A percentile compares a stretch with the other conserved stretches of the same genome.
phyloP scores from a whole-genome alignment of 257 asterid genomes.

The Capsicum chinense region DNA sequence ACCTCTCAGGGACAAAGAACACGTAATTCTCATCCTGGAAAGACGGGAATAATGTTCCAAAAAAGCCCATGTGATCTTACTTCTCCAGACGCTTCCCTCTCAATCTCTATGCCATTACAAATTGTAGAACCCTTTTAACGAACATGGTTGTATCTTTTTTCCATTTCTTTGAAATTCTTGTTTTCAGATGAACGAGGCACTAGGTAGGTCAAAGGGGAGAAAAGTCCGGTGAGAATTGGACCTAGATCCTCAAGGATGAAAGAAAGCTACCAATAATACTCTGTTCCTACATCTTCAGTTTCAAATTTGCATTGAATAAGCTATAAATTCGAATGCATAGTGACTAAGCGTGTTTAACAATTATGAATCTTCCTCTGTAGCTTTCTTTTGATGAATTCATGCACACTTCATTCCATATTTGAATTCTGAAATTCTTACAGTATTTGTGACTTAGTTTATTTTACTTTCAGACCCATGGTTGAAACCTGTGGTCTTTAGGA shows the following conservation, averaged over 20 bases:
- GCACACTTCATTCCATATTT: too few species aligned
- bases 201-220: constrained; percentile 19
- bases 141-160: neutral
- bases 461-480: too few species aligned
- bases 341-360: too few species aligned
- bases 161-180: neutral
- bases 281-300: neutral
- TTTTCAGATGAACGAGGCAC: neutral
- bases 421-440: too few species aligned
- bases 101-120: constrained; percentile 7
- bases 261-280: neutral
- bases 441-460: too few species aligned
- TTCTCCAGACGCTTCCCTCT: constrained; percentile 2
- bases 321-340: too few species aligned
- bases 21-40: neutral
- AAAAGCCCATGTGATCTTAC: neutral
- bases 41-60: neutral
- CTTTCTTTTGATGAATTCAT: too few species aligned
- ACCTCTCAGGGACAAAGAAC: constrained; percentile 13
- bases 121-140: neutral
- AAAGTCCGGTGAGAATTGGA: neutral
- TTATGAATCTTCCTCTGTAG: too few species aligned
- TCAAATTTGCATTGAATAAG: too few species aligned
- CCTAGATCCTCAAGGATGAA: constrained; percentile 5
- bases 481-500: too few species aligned